phyloP scores from a whole-genome alignment of 768 basidiomycete genomes.

The Suillus paluster region DNA sequence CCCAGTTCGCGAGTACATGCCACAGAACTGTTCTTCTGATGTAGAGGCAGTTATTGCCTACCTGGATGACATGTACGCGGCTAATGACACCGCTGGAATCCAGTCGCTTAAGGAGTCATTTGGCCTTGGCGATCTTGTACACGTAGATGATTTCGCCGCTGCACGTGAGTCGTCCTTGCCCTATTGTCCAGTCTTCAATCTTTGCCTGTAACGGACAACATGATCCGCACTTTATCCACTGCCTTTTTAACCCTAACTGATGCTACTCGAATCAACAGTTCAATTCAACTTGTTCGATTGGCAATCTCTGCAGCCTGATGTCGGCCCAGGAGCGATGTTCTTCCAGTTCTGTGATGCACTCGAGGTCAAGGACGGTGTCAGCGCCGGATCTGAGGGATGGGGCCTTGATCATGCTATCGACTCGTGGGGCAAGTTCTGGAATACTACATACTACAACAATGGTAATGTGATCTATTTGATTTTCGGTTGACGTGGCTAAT shows the following conservation, averaged over 20 bases:
- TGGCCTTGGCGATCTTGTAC: slow-evolving; percentile 58
- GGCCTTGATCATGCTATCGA: slow-evolving; percentile 62
- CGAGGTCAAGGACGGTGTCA: slow-evolving; percentile 43
- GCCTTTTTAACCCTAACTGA: slow-evolving; percentile 17
- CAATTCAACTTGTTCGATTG: slow-evolving; percentile 66
- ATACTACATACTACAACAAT: slow-evolving; percentile 46
- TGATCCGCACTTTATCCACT: slow-evolving; percentile 28
- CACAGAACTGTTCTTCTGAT: slow-evolving; percentile 74
- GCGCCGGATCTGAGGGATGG: slow-evolving; percentile 55
- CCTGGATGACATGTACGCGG: slow-evolving; percentile 59
- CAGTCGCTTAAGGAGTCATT: slow-evolving; percentile 59
- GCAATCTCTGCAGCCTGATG: slow-evolving; percentile 61
- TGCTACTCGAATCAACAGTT: slow-evolving; percentile 37
- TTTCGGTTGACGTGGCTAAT: not conserved
- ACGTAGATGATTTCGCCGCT: slow-evolving; percentile 70
- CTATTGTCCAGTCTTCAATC: not conserved
- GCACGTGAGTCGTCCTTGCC: slow-evolving; percentile 41
- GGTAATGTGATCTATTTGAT: slow-evolving; percentile 40
- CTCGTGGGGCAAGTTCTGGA: slow-evolving; percentile 67
- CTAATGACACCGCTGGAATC: slow-evolving; percentile 50
- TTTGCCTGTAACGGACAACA: slow-evolving; percentile 19
- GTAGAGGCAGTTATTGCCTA: slow-evolving; percentile 64
- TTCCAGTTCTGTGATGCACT: slow-evolving; percentile 46
- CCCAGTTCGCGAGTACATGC: slow-evolving; percentile 69
- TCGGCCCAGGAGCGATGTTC: slow-evolving; percentile 44